Base-by-base conservation (phyloP, 2,329 filamentous ascomycete species). In the Tolypocladium endophyticum region DNA sequence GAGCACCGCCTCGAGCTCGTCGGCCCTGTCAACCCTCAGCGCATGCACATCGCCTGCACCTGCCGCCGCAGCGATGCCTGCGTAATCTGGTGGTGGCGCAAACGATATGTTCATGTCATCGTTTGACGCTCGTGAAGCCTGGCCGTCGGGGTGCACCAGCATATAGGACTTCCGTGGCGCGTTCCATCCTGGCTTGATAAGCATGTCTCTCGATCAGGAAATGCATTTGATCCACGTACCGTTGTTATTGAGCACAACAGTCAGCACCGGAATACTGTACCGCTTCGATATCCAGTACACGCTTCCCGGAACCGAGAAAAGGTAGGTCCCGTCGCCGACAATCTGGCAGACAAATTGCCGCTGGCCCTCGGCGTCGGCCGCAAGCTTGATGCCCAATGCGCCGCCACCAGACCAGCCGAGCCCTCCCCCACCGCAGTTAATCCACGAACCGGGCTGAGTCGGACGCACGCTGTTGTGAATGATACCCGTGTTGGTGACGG, bases 361-460 rank as follows among this genome's bases (percentile, higher is more conserved):
- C 61, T 73, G 74, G 45, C 75, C 76, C 36, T 73, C 72, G 60
- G 59, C 58, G 8, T 68, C 66, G 3, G 59, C 81, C 0, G 87
- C 88, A 7, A 91, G 80, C 68, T 90, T 90, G 68, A 91, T 85
- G 2, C 88, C 88, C 1, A 92, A 72, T 0, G 87, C 85, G 55
- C 76, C 88, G 18, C 89, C 88, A 25, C 87, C 88, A 18, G 82
- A 87, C 88, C 88, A 92, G 2, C 88, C 88, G 0, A 91, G 81
- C 2, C 88, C 88, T 14, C 87, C 87, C 3, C 86, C 88, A 2
- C 88, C 88, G 69, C 87, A 91, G 68, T 90, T 90, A 66, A 92
- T 82, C 86, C 86, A 90, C 1, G 81, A 83, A 0, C 87, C 87
- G 0, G 88, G 87, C 0, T 84, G 68, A 0, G 79, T 83, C 1